These are phyloP conservation scores for Macadamia integrifolia DNA, from an alignment of 164 flowering plant species.

Conservation along the genomic window DNA sequence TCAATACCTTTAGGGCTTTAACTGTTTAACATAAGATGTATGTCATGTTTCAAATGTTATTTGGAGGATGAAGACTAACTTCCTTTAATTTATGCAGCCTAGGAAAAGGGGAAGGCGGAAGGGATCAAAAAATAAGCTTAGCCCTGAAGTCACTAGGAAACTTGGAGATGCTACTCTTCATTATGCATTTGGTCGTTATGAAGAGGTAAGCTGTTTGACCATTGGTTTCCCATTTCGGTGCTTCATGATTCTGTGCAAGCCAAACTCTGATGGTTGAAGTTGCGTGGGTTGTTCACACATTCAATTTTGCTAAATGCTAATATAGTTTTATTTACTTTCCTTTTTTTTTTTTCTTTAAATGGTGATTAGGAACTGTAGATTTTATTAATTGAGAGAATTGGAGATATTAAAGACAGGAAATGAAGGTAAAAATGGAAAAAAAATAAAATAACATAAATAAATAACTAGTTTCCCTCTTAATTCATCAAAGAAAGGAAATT, in stretches of 20 bases:
- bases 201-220: constrained; percentile 41
- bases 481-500: no score
- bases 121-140: constrained; percentile 59
- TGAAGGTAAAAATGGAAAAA: no score
- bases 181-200: constrained; percentile 55
- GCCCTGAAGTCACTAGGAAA: constrained; percentile 46
- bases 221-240: neutral
- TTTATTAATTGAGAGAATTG: neutral
- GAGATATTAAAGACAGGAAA: neutral
- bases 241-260: neutral
- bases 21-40: no score
- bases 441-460: no score
- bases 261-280: no score
- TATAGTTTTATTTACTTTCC: neutral
- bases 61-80: neutral
- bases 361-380: neutral
- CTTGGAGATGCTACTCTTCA: constrained; percentile 73
- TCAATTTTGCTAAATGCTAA: neutral
- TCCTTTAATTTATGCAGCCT: constrained; percentile 25
- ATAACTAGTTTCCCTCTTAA: no score
- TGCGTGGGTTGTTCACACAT: no score
- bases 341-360: no score
- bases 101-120: constrained; percentile 67
- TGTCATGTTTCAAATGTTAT: neutral
- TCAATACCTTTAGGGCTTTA: no score